Conservation (phyloP, 2,329 filamentous ascomycete genomes). For the Eurotiales sp. region DNA sequence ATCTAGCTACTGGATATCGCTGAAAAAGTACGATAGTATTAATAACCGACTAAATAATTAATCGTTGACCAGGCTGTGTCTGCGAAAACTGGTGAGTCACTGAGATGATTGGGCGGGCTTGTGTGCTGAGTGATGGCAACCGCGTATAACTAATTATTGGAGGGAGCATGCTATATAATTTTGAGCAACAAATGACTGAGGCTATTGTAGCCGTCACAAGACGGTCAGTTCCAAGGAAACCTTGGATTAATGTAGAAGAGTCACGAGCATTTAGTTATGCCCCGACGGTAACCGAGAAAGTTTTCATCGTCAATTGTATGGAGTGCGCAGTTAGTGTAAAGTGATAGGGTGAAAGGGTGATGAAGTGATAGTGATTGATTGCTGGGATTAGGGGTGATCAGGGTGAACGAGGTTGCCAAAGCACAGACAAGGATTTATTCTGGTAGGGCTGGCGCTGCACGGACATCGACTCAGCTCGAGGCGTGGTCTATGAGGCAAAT, state of each 20-base stretch:
- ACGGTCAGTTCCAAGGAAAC: not conserved
- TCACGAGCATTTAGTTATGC: slow-evolving; percentile 7
- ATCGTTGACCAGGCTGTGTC: too few relatives aligned
- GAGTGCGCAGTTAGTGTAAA: not conserved
- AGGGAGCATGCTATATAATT: too few relatives aligned
- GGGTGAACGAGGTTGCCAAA: too few relatives aligned
- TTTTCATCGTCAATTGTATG: not conserved
- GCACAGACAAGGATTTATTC: not conserved
- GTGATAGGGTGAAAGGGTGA: slow-evolving; percentile 6
- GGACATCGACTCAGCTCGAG: not conserved
- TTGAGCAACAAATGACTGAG: too few relatives aligned
- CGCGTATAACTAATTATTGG: too few relatives aligned
- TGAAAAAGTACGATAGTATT: too few relatives aligned
- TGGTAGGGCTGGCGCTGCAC: slow-evolving; percentile 6
- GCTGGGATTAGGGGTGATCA: not conserved
- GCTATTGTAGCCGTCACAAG: slow-evolving; percentile 2
- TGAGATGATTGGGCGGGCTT: not conserved
- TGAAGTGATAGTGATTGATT: too few relatives aligned
- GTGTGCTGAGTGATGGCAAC: not conserved
- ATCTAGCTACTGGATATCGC: too few relatives aligned
- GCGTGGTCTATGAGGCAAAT: too few relatives aligned
- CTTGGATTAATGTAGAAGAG: not conserved
- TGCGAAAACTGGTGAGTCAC: too few relatives aligned
- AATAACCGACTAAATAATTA: too few relatives aligned
- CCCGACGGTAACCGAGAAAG: not conserved